phyloP scores from a whole-genome alignment of 2,329 filamentous ascomycete genomes.

The Aspergillus cejpii region DNA sequence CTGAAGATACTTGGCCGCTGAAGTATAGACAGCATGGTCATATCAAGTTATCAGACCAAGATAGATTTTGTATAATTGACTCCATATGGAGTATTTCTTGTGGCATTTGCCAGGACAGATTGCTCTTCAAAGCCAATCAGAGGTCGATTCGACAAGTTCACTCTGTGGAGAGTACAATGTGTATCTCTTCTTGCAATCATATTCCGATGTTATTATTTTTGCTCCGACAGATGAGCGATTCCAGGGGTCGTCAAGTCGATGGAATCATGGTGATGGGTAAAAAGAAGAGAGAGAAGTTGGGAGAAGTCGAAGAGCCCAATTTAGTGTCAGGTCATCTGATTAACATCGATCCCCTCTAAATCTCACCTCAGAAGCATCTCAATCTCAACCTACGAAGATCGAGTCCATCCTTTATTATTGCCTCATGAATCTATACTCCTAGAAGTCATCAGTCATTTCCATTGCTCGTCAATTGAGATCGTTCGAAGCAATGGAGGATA shows the following conservation, averaged over 20 bases:
- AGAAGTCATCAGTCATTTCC: not conserved
- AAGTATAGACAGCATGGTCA: not conserved
- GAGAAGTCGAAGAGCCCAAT: too few relatives aligned
- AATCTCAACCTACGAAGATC: too few relatives aligned
- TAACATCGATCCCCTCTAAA: not conserved
- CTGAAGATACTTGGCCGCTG: slow-evolving; percentile 25
- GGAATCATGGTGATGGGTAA: not conserved
- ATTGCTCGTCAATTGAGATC: not conserved
- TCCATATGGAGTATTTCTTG: too few relatives aligned
- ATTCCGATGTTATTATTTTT: too few relatives aligned
- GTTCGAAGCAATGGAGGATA: not conserved
- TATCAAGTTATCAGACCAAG: not conserved
- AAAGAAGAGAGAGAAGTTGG: not conserved
- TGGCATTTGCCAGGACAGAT: too few relatives aligned
- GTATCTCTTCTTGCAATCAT: too few relatives aligned
- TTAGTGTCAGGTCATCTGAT: not conserved
- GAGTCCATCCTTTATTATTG: not conserved
- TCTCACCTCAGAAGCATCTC: not conserved
- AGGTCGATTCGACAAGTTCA: not conserved
- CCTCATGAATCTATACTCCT: not conserved
- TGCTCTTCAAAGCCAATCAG: too few relatives aligned
- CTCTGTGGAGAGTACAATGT: too few relatives aligned
- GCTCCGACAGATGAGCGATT: too few relatives aligned
- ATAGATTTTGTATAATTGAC: not conserved
- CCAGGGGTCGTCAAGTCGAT: too few relatives aligned